Percentiles rank a stretch among this genome's conserved stretches.
Evolutionary conservation across 208 protist species (phyloP).

Genomic region (Porcisia hertigi): DNA sequence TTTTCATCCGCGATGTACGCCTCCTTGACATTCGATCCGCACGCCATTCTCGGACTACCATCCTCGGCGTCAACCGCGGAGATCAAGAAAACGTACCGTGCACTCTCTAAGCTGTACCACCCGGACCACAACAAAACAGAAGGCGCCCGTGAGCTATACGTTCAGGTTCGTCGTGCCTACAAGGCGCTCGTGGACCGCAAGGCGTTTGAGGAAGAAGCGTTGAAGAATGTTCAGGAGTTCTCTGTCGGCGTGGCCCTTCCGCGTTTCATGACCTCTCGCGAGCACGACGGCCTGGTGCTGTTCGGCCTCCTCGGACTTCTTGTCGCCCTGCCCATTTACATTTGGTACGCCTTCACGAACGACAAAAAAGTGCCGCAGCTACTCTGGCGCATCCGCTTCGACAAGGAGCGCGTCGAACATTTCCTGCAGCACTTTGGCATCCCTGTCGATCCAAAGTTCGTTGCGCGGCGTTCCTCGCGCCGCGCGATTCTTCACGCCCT

Average conservation of each 20-base stretch:
- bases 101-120: constrained; percentile 83
- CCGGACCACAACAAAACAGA: constrained; percentile 92
- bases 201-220: constrained; percentile 89
- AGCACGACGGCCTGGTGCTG: constrained; percentile 88
- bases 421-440: constrained; percentile 84
- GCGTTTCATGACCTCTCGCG: constrained; percentile 81
- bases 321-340: constrained; percentile 58
- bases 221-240: constrained; percentile 68
- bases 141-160: constrained; percentile 85
- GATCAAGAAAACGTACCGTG: constrained; percentile 88
- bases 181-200: constrained; percentile 92
- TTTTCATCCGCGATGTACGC: constrained; percentile 90
- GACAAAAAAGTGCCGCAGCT: constrained; percentile 71
- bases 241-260: constrained; percentile 89
- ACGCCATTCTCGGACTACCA: constrained; percentile 76
- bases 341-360: constrained; percentile 84
- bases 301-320: constrained; percentile 84
- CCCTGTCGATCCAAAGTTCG: constrained; percentile 72
- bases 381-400: constrained; percentile 73
- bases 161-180: constrained; percentile 90
- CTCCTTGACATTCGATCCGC: constrained; percentile 86
- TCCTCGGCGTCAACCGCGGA: constrained; percentile 62
- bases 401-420: constrained; percentile 79
- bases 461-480: constrained; percentile 67
- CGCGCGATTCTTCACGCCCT: constrained; percentile 45